A percentile compares a stretch with the other conserved stretches of the same genome.
Evolutionary conservation across 1,284 basidiomycete genomes (phyloP).

Genomic region (Inonotus obliquus): DNA sequence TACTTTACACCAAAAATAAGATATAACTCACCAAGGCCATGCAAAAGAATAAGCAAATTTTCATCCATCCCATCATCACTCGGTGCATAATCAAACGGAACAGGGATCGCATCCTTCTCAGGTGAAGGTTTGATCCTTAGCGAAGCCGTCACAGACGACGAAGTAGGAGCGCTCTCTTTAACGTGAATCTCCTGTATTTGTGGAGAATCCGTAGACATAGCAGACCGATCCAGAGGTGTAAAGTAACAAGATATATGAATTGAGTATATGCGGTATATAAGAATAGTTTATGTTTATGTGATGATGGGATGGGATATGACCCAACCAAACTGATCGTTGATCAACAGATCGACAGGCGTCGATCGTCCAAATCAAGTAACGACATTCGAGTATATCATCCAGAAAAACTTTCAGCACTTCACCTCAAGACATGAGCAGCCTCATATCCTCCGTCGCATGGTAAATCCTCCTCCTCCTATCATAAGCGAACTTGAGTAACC

Average conservation of each 20-base stretch:
- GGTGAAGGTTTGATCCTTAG: slow-evolving; percentile 52
- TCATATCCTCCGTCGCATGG: slow-evolving; percentile 61
- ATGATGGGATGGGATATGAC: too few relatives aligned
- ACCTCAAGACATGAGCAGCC: slow-evolving; percentile 51
- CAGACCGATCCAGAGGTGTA: neutral
- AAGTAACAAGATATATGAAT: neutral
- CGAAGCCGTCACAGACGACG: neutral
- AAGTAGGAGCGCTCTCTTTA: neutral
- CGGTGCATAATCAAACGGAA: slow-evolving; percentile 58
- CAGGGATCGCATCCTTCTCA: slow-evolving; percentile 39
- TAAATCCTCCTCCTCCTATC: slow-evolving; percentile 24
- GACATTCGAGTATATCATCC: neutral
- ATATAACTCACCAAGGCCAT: slow-evolving; percentile 70
- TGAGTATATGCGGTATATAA: neutral
- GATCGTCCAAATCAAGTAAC: neutral
- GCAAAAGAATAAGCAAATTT: slow-evolving; percentile 82
- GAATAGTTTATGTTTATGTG: too few relatives aligned
- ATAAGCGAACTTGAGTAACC: neutral
- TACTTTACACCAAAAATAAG: neutral
- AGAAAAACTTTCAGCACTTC: slow-evolving; percentile 2
- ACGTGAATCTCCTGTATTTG: slow-evolving; percentile 1
- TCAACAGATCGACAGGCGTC: neutral
- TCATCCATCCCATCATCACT: slow-evolving; percentile 82
- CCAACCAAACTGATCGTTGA: neutral
- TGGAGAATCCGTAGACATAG: neutral